Percentiles rank a stretch among this genome's conserved stretches.
These are phyloP conservation scores for Ceratocystis cacaofunesta DNA, from an alignment of 2,329 filamentous ascomycete species.

Conservation along the genomic window DNA sequence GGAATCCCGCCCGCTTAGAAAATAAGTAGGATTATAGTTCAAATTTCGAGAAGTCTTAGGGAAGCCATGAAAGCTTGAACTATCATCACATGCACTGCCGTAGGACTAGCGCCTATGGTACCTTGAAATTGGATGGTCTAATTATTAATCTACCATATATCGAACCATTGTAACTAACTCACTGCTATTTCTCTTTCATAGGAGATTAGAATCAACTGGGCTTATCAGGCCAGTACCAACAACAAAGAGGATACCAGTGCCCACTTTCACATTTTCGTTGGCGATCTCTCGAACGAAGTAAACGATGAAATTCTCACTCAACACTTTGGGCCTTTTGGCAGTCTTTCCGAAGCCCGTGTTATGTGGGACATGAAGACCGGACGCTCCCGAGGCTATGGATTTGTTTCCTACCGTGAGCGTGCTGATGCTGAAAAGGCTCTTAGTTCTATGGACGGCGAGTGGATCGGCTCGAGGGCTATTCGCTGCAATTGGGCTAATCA, in stretches of 20 bases:
- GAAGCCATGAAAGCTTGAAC: not conserved
- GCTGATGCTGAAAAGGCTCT: slow-evolving; percentile 88
- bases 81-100: not conserved
- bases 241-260: slow-evolving; percentile 96
- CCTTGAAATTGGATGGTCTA: not conserved
- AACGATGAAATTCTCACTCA: slow-evolving; percentile 90
- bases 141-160: not conserved
- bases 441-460: slow-evolving; percentile 97
- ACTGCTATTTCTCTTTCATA: slow-evolving; percentile 25
- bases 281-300: slow-evolving; percentile 94
- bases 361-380: slow-evolving; percentile 99
- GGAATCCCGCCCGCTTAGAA: not conserved
- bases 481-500: slow-evolving; percentile 99
- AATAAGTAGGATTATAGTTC: not conserved
- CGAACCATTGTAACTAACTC: not conserved
- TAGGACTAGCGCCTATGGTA: not conserved
- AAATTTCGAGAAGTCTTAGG: not conserved
- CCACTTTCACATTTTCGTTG: slow-evolving; percentile 98
- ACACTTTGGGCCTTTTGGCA: slow-evolving; percentile 90
- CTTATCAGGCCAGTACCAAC: slow-evolving; percentile 86
- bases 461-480: slow-evolving; percentile 94
- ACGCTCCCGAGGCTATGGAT: slow-evolving; percentile 90
- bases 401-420: slow-evolving; percentile 92
- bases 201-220: slow-evolving; percentile 99
- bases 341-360: slow-evolving; percentile 90